phyloP scores from a whole-genome alignment of 2,329 filamentous ascomycete genomes.

The Fusarium poae region DNA sequence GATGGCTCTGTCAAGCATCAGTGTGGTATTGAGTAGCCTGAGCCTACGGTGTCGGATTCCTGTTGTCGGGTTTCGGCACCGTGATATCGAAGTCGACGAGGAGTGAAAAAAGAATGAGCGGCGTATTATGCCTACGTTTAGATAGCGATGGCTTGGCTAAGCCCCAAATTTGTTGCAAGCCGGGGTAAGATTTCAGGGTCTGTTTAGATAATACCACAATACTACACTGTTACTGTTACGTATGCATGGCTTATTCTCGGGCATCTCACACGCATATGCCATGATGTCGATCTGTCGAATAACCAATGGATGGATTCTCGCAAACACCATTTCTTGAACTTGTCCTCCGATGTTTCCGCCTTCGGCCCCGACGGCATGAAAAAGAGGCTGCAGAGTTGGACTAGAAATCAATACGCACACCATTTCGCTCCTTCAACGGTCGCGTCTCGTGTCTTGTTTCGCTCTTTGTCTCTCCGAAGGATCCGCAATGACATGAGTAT shows the following conservation, averaged over 20 bases:
- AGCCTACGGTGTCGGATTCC: slow-evolving; percentile 69
- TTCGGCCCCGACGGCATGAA: slow-evolving; percentile 20
- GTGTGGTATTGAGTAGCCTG: slow-evolving; percentile 86
- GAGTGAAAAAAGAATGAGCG: slow-evolving; percentile 11
- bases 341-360: slow-evolving; percentile 5
- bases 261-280: slow-evolving; percentile 19
- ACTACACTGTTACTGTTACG: not conserved
- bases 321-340: slow-evolving; percentile 24
- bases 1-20: slow-evolving; percentile 93
- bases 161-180: slow-evolving; percentile 5
- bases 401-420: slow-evolving; percentile 16
- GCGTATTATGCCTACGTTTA: slow-evolving; percentile 21
- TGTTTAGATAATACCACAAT: slow-evolving; percentile 8
- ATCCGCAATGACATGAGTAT: slow-evolving; percentile 20
- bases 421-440: slow-evolving; percentile 12
- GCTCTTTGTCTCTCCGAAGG: slow-evolving; percentile 18
- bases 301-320: slow-evolving; percentile 38
- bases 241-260: slow-evolving; percentile 25
- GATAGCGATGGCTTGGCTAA: slow-evolving; percentile 17
- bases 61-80: slow-evolving; percentile 59
- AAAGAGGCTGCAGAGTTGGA: not conserved
- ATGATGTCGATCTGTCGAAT: slow-evolving; percentile 20
- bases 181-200: slow-evolving; percentile 6
- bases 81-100: slow-evolving; percentile 24
- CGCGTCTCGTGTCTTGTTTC: not conserved